These are phyloP conservation scores for Hylodesmum podocarpum DNA, from an alignment of 306 rosid genomes.

Conservation along the genomic window DNA sequence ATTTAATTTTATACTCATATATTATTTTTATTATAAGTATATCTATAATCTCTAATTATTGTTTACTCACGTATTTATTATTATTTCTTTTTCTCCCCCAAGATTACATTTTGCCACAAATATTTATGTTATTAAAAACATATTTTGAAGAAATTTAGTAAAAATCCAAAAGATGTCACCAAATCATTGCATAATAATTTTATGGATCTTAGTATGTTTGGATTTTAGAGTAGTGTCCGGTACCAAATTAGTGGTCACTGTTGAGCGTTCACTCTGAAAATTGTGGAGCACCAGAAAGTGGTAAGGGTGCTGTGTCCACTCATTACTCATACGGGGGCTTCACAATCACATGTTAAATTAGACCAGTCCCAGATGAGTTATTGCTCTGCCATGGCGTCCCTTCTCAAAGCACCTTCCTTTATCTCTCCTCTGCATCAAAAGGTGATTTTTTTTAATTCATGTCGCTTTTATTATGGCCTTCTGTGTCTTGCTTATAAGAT, in stretches of 20 bases:
- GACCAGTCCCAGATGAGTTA: constrained; percentile 18
- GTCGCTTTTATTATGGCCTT: neutral
- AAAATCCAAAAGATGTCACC: too few relatives aligned
- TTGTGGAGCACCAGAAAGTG: constrained; percentile 28
- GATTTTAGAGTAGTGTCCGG: neutral
- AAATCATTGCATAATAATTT: too few relatives aligned
- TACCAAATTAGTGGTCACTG: neutral
- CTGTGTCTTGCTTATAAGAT: neutral
- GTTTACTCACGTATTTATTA: too few relatives aligned
- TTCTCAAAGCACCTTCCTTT: constrained; percentile 49
- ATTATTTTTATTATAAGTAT: too few relatives aligned
- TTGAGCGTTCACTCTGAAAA: neutral
- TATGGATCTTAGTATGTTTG: neutral
- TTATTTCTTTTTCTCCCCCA: too few relatives aligned
- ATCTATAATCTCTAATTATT: too few relatives aligned
- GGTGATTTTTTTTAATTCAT: constrained; percentile 51
- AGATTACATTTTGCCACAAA: too few relatives aligned
- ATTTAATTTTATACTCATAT: too few relatives aligned
- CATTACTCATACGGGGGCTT: neutral
- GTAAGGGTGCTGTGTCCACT: constrained; percentile 24
- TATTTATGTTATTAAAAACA: too few relatives aligned
- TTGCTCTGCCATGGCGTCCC: constrained; percentile 62
- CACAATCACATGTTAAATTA: neutral
- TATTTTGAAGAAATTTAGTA: too few relatives aligned
- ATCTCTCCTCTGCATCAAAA: constrained; percentile 45